Conservation (phyloP, 495 filamentous ascomycete species). For the Aspergillus nidulans region DNA sequence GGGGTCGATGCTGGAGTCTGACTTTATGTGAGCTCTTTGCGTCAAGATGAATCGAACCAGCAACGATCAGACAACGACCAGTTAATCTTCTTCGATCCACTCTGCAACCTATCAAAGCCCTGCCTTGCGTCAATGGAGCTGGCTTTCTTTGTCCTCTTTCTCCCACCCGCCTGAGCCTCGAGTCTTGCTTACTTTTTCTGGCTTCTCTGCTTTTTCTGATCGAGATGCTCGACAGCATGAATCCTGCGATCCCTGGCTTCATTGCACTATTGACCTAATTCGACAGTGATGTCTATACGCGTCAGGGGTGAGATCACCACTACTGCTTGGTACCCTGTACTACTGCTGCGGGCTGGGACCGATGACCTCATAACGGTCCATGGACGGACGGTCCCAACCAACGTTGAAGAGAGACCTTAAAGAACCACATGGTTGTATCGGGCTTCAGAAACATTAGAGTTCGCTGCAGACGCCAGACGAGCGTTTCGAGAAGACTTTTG, state of each 20-base stretch:
- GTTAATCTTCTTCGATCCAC: not conserved
- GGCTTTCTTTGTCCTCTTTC: not conserved
- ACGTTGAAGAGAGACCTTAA: not conserved
- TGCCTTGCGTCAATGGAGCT: not conserved
- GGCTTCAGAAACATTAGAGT: not conserved
- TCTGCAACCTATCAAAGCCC: not conserved
- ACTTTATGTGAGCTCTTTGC: conserved; percentile 6
- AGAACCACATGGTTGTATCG: not conserved
- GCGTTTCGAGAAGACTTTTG: not conserved
- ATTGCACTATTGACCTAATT: too few relatives aligned
- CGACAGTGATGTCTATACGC: not conserved
- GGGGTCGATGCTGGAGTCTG: not conserved
- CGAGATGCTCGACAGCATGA: not conserved
- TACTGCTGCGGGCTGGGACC: not conserved
- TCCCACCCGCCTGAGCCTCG: not conserved
- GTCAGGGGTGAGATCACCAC: conserved; percentile 9
- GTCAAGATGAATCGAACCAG: conserved; percentile 5
- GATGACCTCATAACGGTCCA: not conserved
- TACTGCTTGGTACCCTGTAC: not conserved
- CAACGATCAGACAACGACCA: too few relatives aligned
- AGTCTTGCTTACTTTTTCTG: too few relatives aligned
- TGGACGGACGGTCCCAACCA: not conserved
- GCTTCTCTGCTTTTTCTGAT: not conserved
- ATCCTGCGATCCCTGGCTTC: too few relatives aligned
- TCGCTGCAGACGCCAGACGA: not conserved